Conservation (phyloP, 441 rosid species). For the Brassica hybrid region DNA sequence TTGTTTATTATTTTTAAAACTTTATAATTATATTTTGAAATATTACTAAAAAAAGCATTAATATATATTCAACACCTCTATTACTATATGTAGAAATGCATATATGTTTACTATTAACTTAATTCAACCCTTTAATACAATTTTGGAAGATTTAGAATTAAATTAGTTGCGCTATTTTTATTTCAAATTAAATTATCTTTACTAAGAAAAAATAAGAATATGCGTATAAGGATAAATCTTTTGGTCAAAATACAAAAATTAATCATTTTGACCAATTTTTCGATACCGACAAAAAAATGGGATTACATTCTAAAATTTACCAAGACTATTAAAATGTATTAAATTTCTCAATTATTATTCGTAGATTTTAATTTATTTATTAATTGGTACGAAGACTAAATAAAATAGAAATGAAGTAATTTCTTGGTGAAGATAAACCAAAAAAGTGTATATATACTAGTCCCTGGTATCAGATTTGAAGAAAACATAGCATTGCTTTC, state of each 20-base stretch:
- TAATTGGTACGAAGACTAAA: background rate
- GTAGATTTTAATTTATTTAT: background rate
- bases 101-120: background rate
- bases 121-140: background rate
- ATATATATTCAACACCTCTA: background rate
- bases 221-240: background rate
- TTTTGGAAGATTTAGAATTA: no score
- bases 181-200: background rate
- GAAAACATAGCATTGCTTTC: background rate
- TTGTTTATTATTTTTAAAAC: background rate
- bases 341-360: background rate
- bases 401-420: background rate
- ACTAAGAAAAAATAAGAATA: background rate
- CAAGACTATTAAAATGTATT: background rate
- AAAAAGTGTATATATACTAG: conserved; percentile 10
- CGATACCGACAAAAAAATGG: background rate
- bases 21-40: background rate
- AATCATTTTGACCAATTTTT: background rate
- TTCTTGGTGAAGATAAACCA: background rate
- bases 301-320: background rate
- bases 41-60: background rate
- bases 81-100: background rate
- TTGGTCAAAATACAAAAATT: background rate
- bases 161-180: background rate
- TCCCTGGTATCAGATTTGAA: background rate